These are phyloP conservation scores for Trichoderma sp. DNA, from an alignment of 2,329 filamentous ascomycete species.

Conservation along the genomic window DNA sequence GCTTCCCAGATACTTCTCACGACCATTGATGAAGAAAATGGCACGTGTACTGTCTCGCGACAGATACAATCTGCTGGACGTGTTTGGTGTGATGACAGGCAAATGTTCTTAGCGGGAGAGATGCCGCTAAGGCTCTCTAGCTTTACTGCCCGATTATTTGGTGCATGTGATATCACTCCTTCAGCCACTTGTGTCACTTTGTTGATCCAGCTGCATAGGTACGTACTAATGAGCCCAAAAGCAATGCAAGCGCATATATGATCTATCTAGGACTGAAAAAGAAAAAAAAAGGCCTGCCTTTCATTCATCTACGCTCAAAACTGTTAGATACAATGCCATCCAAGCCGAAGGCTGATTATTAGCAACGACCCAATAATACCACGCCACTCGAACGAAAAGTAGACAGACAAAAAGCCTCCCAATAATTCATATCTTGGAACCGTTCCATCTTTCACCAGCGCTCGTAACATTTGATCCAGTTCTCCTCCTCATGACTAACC, in stretches of 20 bases:
- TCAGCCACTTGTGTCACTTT: neutral
- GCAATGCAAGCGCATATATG: neutral
- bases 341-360: neutral
- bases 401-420: slow-evolving; percentile 1
- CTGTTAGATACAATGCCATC: neutral
- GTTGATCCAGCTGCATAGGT: neutral
- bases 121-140: slow-evolving; percentile 2
- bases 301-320: neutral
- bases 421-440: neutral
- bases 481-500: neutral
- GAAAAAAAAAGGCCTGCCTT: neutral
- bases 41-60: neutral
- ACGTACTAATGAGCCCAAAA: neutral
- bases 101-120: neutral
- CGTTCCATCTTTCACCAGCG: neutral
- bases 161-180: slow-evolving; percentile 8
- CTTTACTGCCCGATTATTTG: slow-evolving; percentile 11
- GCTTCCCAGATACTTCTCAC: neutral
- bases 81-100: slow-evolving; percentile 1
- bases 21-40: neutral
- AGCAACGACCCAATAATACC: neutral
- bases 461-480: neutral
- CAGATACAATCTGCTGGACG: neutral
- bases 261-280: neutral
- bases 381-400: neutral